Evolutionary conservation across 768 basidiomycete genomes (phyloP), one percentile per base, ranked within the genome.

Genomic region (Dentipellis fragilis): DNA sequence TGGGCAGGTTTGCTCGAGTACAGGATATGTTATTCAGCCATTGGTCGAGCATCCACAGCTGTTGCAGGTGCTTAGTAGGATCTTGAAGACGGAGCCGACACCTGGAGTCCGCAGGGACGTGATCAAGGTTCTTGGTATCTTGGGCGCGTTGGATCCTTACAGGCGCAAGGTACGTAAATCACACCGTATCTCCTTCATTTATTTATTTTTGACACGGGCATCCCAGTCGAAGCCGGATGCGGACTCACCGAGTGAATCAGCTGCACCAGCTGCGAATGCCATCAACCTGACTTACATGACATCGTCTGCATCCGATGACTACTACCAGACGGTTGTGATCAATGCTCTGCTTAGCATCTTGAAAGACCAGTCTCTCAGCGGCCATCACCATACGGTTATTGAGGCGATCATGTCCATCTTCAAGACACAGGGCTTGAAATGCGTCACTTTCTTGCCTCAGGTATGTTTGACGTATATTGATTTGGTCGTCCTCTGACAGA

Each of bases 401-500:
- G 93, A 98, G 67, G 93, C 93, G 1, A 88, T 99, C 62, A 97
- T 98, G 92, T 87, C 92, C 48, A 98, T 99, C 58, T 99, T 98
- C 79, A 93, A 94, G 70, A 96, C 93, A 0, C 94, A 98, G 66
- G 93, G 95, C 12, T 72, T 98, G 66, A 93, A 94, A 76, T 96
- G 93, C 68, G 93, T 95, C 17, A 82, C 89, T 1, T 98, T 97
- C 71, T 72, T 99, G 22, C 90, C 95, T 46, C 93, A 96, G 76
- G 92, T 93, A 66, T 51, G 68, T 50, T 36, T 19, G 12, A 3
- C 34, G 12, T 23, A 12, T 35, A 49, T 14, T 22, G 8, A 14
- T 21, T 5, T 2, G n/a, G 12, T 17, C 6, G 14, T 46, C 54
- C 14, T 54, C 14, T 49, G 16, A 16, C 49, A 21, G 16, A 10